Conservation (phyloP, 257 asterid species). For the Petunia secreta region DNA sequence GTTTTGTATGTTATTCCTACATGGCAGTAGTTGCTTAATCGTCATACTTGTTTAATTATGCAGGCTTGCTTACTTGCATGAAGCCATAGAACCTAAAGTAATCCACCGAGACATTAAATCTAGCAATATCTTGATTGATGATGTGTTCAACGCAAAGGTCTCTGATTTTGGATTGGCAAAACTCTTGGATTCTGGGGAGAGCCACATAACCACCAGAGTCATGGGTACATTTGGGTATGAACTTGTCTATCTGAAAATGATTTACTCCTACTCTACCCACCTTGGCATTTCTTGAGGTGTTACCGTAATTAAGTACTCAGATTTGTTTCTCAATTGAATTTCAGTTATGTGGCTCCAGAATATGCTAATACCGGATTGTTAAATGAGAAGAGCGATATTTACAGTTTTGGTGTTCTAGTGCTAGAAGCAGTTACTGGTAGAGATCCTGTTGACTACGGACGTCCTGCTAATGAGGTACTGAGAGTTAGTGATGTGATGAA, state of each 20-base stretch:
- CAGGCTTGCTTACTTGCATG: slow-evolving; percentile 97
- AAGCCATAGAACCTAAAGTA: slow-evolving; percentile 96
- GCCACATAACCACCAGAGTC: slow-evolving; percentile 94
- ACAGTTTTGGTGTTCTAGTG: slow-evolving; percentile 92
- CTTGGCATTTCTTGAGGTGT: slow-evolving; percentile 1
- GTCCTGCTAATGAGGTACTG: slow-evolving; percentile 82
- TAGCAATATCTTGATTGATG: slow-evolving; percentile 88
- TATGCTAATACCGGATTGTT: slow-evolving; percentile 92
- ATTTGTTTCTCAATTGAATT: slow-evolving; percentile 27
- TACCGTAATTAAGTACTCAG: not conserved
- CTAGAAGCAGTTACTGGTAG: slow-evolving; percentile 93
- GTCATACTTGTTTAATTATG: slow-evolving; percentile 26
- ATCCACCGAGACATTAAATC: slow-evolving; percentile 97
- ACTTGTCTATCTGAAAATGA: slow-evolving; percentile 10
- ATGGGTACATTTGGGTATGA: slow-evolving; percentile 98
- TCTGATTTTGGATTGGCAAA: slow-evolving; percentile 98
- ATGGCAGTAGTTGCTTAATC: not conserved
- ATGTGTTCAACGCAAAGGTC: slow-evolving; percentile 82
- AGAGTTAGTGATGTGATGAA: not conserved
- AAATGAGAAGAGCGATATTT: slow-evolving; percentile 90
- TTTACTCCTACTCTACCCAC: not conserved
- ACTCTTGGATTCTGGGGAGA: slow-evolving; percentile 92
- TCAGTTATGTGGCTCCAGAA: slow-evolving; percentile 97
- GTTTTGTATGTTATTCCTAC: not conserved
- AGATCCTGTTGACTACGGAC: slow-evolving; percentile 94